phyloP scores from a whole-genome alignment of 2,329 filamentous ascomycete genomes.

The Fonsecaea monophora region DNA sequence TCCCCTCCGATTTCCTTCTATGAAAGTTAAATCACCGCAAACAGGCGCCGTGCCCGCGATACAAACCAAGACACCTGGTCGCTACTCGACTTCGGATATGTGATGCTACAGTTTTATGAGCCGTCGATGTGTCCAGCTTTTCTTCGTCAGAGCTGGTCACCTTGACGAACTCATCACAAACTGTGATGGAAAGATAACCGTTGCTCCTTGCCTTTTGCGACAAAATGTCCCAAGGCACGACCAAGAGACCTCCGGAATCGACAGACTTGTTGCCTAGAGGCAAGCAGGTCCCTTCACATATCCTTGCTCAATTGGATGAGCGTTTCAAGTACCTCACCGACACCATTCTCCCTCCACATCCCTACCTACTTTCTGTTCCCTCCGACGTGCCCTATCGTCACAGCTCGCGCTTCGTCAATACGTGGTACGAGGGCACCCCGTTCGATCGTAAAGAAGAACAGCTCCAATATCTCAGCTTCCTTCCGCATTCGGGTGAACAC shows the following conservation, averaged over 20 bases:
- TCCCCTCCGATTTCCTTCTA: conserved; percentile 1
- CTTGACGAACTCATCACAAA: conserved; percentile 21
- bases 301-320: conserved; percentile 34
- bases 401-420: conserved; percentile 51
- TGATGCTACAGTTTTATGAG: conserved; percentile 18
- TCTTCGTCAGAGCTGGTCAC: conserved; percentile 22
- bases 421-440: conserved; percentile 59
- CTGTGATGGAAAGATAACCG: conserved; percentile 34
- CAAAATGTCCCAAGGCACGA: conserved; percentile 37
- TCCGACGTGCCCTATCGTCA: conserved; percentile 55
- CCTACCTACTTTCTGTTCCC: conserved; percentile 56
- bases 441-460: conserved; percentile 63
- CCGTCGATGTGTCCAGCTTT: conserved; percentile 27
- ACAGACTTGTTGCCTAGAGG: conserved; percentile 22
- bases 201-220: conserved; percentile 26
- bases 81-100: background rate
- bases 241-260: conserved; percentile 25
- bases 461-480: conserved; percentile 68
- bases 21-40: conserved; percentile 10
- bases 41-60: background rate
- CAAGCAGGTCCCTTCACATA: conserved; percentile 14
- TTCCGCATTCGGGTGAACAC: conserved; percentile 64
- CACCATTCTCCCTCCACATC: conserved; percentile 52
- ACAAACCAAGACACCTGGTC: background rate
- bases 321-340: conserved; percentile 51